A percentile compares a stretch with the other conserved stretches of the same genome.
Conservation (phyloP, 2,329 filamentous ascomycete species). For the Fusarium brevicatenulatum region DNA sequence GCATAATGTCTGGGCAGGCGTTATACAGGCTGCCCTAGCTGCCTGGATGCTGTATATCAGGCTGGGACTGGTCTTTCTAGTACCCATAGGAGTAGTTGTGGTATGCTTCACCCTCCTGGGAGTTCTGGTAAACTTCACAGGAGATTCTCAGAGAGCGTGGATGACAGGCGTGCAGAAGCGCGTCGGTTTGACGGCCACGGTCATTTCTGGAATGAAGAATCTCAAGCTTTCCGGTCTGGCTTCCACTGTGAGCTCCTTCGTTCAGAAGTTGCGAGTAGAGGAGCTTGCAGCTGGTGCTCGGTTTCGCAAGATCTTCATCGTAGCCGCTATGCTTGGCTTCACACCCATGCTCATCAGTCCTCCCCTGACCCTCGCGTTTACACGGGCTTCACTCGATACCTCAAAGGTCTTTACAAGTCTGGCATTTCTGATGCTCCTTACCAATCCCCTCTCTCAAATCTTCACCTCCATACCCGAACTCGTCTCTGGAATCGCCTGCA, state of each 20-base stretch:
- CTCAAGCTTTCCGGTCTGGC: slow-evolving; percentile 48
- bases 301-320: slow-evolving; percentile 41
- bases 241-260: slow-evolving; percentile 41
- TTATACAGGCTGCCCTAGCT: background rate
- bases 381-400: slow-evolving; percentile 38
- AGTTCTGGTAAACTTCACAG: slow-evolving; percentile 26
- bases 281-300: slow-evolving; percentile 45
- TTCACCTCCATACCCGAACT: background rate
- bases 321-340: slow-evolving; percentile 44
- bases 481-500: slow-evolving; percentile 3
- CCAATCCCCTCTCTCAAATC: slow-evolving; percentile 5
- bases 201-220: slow-evolving; percentile 47
- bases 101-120: slow-evolving; percentile 17
- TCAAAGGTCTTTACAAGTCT: slow-evolving; percentile 47
- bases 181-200: slow-evolving; percentile 46
- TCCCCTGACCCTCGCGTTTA: slow-evolving; percentile 47
- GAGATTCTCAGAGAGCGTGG: slow-evolving; percentile 47
- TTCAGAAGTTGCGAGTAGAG: slow-evolving; percentile 43
- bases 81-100: background rate
- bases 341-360: slow-evolving; percentile 51
- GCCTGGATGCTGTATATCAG: background rate
- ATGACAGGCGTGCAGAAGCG: slow-evolving; percentile 50
- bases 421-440: slow-evolving; percentile 2
- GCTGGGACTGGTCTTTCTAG: background rate
- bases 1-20: background rate